These are phyloP conservation scores for Exserohilum rostratum DNA, from an alignment of 2,329 filamentous ascomycete genomes.

Conservation along the genomic window DNA sequence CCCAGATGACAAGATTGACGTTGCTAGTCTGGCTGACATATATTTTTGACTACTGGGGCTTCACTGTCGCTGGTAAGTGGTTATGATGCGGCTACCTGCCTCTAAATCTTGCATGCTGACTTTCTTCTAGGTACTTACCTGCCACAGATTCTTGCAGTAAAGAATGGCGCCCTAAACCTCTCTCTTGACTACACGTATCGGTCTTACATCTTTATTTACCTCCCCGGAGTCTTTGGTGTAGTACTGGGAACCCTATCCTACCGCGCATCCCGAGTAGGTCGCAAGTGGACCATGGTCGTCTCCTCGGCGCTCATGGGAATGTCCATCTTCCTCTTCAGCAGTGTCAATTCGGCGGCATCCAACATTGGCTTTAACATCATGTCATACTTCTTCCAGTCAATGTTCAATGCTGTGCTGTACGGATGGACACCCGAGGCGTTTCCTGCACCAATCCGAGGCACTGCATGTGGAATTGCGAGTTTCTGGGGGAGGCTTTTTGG, in stretches of 20 bases:
- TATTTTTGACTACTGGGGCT: slow-evolving; percentile 59
- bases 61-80: slow-evolving; percentile 53
- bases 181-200: slow-evolving; percentile 58
- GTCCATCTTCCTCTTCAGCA: slow-evolving; percentile 54
- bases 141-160: slow-evolving; percentile 58
- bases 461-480: slow-evolving; percentile 61
- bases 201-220: slow-evolving; percentile 62
- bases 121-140: slow-evolving; percentile 52
- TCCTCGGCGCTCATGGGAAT: slow-evolving; percentile 53
- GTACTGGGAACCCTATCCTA: slow-evolving; percentile 57
- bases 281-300: slow-evolving; percentile 55
- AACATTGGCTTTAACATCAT: slow-evolving; percentile 59
- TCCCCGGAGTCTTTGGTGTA: slow-evolving; percentile 59
- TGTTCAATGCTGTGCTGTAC: slow-evolving; percentile 61
- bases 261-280: slow-evolving; percentile 51
- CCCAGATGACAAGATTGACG: slow-evolving; percentile 53
- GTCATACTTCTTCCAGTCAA: slow-evolving; percentile 60
- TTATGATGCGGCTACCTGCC: background rate
- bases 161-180: slow-evolving; percentile 55
- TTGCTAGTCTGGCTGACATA: slow-evolving; percentile 59
- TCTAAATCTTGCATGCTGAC: slow-evolving; percentile 1
- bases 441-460: slow-evolving; percentile 58
- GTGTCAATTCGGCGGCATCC: slow-evolving; percentile 53
- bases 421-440: slow-evolving; percentile 61
- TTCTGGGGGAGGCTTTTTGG: slow-evolving; percentile 66